Evolutionary conservation across 1,139 yeast genomes (phyloP).

Genomic region (Dujonia santamariae): DNA sequence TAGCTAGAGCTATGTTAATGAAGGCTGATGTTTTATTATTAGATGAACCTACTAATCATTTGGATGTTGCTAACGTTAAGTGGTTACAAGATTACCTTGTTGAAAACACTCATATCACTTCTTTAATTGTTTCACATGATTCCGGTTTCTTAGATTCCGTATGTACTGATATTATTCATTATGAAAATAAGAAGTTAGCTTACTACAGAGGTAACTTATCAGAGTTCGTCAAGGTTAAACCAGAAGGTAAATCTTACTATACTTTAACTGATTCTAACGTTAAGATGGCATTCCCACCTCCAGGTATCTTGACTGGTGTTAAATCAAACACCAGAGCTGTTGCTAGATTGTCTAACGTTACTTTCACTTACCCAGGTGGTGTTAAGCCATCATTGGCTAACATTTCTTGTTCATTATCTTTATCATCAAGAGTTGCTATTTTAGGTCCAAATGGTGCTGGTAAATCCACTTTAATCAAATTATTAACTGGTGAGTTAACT

Average conservation of each 20-base stretch:
- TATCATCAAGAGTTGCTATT: slow-evolving; percentile 94
- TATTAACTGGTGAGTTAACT: slow-evolving; percentile 85
- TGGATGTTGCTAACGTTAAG: slow-evolving; percentile 89
- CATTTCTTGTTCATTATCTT: slow-evolving; percentile 84
- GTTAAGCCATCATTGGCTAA: slow-evolving; percentile 73
- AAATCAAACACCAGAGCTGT: slow-evolving; percentile 93
- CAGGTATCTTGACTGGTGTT: slow-evolving; percentile 95
- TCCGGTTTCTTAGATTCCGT: slow-evolving; percentile 94
- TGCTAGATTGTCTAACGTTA: slow-evolving; percentile 83
- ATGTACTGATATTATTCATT: slow-evolving; percentile 95
- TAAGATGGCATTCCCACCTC: slow-evolving; percentile 98
- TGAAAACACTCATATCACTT: slow-evolving; percentile 81
- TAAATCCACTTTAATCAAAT: slow-evolving; percentile 90
- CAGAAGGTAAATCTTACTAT: slow-evolving; percentile 95
- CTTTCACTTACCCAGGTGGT: slow-evolving; percentile 89
- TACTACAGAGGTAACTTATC: slow-evolving; percentile 96
- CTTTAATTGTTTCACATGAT: slow-evolving; percentile 95
- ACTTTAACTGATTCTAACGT: slow-evolving; percentile 92
- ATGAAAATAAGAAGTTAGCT: slow-evolving; percentile 91
- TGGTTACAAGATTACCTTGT: slow-evolving; percentile 90
- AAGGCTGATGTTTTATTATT: slow-evolving; percentile 91
- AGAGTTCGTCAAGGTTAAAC: slow-evolving; percentile 85
- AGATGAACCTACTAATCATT: slow-evolving; percentile 98
- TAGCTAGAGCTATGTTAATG: slow-evolving; percentile 98
- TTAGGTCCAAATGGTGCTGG: slow-evolving; percentile 99